Evolutionary conservation across 352 stramenopile genomes (phyloP), one percentile per base, ranked within the genome.

Genomic region (Phytophthora cactorum): DNA sequence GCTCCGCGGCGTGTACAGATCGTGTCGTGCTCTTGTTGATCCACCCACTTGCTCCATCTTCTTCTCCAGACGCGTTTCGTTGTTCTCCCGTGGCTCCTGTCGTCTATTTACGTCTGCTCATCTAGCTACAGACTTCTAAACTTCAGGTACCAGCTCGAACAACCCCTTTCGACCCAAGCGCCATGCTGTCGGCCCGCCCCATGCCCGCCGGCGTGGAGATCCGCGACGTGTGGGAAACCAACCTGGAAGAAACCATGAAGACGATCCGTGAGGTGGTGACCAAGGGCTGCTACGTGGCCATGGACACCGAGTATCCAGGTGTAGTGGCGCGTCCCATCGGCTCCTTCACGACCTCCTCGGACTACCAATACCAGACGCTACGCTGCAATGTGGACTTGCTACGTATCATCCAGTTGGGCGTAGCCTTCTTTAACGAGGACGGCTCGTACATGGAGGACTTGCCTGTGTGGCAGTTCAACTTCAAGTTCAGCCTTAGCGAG

Each of bases 401-500:
- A 52, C 98, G 98, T 62, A 98, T 99, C 73, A 99, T 99, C 72
- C 97, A 99, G 69, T 75, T 99, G 7, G 98, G 98, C 57, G 79
- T 99, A 11, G 90, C 92, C 22, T 99, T 99, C 68, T 97, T 97
- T 45, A 96, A 99, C 73, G 96, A 98, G 51, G 84, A 98, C 70
- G 95, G 93, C 29, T 91, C 98, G 62, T 98, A 98, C 73, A 97
- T 98, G 74, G 78, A 83, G 46, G 96, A 96, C 55, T 96, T 98
- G 82, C 96, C 95, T 4, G 98, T 98, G 70, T 99, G 96, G 96
- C 98, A 99, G 82, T 99, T 99, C 84, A 99, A 99, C 86, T 99
- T 99, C 82, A 97, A 98, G 77, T 99, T 99, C 72, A 97, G 90
- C 67, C 73, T 99, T 31, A 83, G 92, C 59, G 97, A 99, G 68